Percentiles rank a stretch among this genome's conserved stretches.
Conservation (phyloP, 306 rosid genomes). For the Pachyrhizus erosus region DNA sequence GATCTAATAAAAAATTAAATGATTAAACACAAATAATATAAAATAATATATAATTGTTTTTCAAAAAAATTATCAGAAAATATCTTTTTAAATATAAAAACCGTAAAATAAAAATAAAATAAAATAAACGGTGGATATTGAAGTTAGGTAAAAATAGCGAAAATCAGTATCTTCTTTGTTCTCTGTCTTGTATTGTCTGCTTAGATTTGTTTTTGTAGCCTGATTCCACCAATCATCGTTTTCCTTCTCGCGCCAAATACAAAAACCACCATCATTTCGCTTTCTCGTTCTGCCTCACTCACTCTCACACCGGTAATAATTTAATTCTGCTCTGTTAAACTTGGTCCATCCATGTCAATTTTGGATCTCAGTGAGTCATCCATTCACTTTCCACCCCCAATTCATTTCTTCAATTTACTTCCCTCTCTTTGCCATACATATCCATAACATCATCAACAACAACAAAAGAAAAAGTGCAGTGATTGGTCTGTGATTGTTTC, state of each 20-base stretch:
- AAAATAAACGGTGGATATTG: neutral
- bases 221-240: constrained; percentile 24
- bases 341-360: constrained; percentile 31
- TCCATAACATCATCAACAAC: neutral
- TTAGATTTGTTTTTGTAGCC: neutral
- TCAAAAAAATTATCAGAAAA: no score
- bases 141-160: neutral
- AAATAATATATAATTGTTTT: no score
- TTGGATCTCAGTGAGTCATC: neutral
- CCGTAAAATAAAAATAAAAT: no score
- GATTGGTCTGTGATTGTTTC: neutral
- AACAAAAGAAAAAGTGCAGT: neutral
- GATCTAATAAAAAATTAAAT: no score
- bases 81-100: no score
- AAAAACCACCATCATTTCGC: neutral
- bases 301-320: constrained; percentile 11
- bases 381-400: constrained; percentile 11
- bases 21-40: no score
- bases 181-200: neutral
- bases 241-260: constrained; percentile 28
- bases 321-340: neutral
- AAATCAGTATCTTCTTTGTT: neutral
- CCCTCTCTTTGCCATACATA: neutral
- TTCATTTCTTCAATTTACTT: neutral
- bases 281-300: neutral